Evolutionary conservation across 2,329 filamentous ascomycete genomes (phyloP).

Genomic region (Hirsutella minnesotensis): DNA sequence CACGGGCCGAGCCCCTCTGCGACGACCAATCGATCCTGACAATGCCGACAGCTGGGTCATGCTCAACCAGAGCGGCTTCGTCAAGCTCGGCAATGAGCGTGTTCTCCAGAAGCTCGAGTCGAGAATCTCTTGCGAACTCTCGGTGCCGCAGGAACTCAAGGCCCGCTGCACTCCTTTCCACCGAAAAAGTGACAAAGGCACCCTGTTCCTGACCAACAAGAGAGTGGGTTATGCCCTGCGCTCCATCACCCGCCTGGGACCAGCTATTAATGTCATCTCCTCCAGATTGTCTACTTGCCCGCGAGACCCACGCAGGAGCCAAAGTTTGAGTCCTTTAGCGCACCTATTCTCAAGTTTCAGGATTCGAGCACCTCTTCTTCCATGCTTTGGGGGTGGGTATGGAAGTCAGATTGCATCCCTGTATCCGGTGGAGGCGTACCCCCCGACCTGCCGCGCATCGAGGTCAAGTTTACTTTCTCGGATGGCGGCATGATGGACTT

Average conservation of each 20-base stretch:
- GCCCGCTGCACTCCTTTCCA: slow-evolving; percentile 52
- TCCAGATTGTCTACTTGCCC: slow-evolving; percentile 81
- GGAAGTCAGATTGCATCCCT: slow-evolving; percentile 69
- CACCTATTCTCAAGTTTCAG: slow-evolving; percentile 75
- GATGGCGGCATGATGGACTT: slow-evolving; percentile 95
- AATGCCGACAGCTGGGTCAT: slow-evolving; percentile 70
- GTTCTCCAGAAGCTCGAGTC: slow-evolving; percentile 70
- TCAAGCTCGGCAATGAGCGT: slow-evolving; percentile 74
- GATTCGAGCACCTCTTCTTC: slow-evolving; percentile 71
- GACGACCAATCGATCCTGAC: slow-evolving; percentile 36
- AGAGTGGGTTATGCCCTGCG: slow-evolving; percentile 43
- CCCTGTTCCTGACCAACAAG: slow-evolving; percentile 74
- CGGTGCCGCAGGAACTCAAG: slow-evolving; percentile 52
- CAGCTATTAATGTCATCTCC: background rate
- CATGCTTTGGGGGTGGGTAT: slow-evolving; percentile 90
- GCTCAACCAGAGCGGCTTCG: slow-evolving; percentile 69
- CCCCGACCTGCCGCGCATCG: slow-evolving; percentile 56
- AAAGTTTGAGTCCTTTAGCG: slow-evolving; percentile 73
- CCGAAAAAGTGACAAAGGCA: slow-evolving; percentile 62
- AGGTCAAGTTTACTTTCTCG: slow-evolving; percentile 80
- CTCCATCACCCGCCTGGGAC: background rate
- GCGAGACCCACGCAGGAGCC: slow-evolving; percentile 48
- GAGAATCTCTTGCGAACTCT: slow-evolving; percentile 65
- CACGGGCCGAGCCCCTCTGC: slow-evolving; percentile 19
- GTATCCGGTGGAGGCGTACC: slow-evolving; percentile 78